phyloP scores from a whole-genome alignment of 441 rosid species.

The Euphorbia schlechtendalii region DNA sequence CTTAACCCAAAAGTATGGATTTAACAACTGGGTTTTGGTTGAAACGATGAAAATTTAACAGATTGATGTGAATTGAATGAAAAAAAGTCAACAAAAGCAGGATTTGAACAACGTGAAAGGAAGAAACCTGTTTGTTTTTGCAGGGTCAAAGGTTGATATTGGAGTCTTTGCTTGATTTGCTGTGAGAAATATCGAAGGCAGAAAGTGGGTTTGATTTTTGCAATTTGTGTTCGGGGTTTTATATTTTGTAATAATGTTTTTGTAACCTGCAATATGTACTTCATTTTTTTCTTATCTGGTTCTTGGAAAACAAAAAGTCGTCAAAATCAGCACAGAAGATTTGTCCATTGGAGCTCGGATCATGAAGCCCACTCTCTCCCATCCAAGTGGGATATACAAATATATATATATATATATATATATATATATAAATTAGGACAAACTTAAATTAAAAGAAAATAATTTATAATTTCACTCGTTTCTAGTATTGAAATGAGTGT shows the following conservation, averaged over 20 bases:
- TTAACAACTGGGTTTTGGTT: constrained; percentile 12
- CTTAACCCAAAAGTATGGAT: constrained; percentile 1
- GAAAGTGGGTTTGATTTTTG: not conserved
- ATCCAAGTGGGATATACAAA: not conserved
- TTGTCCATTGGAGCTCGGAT: not conserved
- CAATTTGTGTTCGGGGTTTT: not conserved
- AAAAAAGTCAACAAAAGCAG: not conserved
- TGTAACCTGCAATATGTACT: not conserved
- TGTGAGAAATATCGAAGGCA: not conserved
- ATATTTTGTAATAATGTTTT: too few species aligned
- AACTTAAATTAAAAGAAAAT: too few species aligned
- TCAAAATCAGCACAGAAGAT: not conserved
- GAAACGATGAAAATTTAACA: constrained; percentile 10
- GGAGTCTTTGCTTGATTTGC: constrained; percentile 15
- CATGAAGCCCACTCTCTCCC: constrained; percentile 1
- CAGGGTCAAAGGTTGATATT: not conserved
- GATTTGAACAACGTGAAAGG: constrained; percentile 2
- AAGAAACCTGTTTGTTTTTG: constrained; percentile 14
- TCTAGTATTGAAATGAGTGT: too few species aligned
- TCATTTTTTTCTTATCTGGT: not conserved
- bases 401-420: too few species aligned
- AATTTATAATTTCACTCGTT: too few species aligned
- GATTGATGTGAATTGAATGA: not conserved
- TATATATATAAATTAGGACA: too few species aligned
- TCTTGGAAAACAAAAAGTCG: not conserved